phyloP scores from a whole-genome alignment of 2,329 filamentous ascomycete genomes.

The Phialocephala subalpina region DNA sequence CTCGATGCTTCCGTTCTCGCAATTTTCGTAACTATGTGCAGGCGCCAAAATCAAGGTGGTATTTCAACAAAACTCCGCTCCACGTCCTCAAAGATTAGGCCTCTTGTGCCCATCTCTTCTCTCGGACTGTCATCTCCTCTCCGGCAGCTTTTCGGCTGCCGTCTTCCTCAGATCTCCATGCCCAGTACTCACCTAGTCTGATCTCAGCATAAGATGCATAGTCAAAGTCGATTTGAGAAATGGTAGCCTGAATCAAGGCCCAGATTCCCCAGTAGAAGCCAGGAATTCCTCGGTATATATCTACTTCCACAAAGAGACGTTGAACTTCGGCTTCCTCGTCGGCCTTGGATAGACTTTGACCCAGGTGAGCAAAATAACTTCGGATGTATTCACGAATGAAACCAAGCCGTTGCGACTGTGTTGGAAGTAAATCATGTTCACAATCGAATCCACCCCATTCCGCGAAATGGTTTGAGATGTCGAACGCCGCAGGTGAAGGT shows the following conservation, averaged over 20 bases:
- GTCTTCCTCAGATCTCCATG: conserved; percentile 80
- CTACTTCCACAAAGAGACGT: conserved; percentile 80
- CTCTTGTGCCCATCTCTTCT: conserved; percentile 72
- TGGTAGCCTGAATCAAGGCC: conserved; percentile 92
- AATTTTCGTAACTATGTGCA: conserved; percentile 24
- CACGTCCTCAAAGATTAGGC: conserved; percentile 9
- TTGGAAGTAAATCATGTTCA: conserved; percentile 85
- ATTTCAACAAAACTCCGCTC: background rate
- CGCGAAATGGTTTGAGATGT: conserved; percentile 97
- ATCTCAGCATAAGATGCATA: conserved; percentile 91
- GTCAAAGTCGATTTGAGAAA: conserved; percentile 96
- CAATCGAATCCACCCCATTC: conserved; percentile 99
- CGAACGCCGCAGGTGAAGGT: conserved; percentile 92
- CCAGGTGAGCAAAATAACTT: conserved; percentile 70
- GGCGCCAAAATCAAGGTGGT: conserved; percentile 18
- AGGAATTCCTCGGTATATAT: conserved; percentile 86
- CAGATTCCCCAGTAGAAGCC: conserved; percentile 95
- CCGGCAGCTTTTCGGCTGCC: conserved; percentile 63
- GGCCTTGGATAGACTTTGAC: conserved; percentile 46
- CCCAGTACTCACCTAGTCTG: conserved; percentile 89
- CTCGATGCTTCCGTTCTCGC: background rate
- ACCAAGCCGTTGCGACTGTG: conserved; percentile 74
- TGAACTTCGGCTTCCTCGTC: conserved; percentile 69
- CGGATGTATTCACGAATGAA: conserved; percentile 87
- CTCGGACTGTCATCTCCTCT: conserved; percentile 74